Percentiles rank a stretch among this genome's conserved stretches.
phyloP scores from a whole-genome alignment of 2,329 filamentous ascomycete species.

The Exophiala aquamarina region DNA sequence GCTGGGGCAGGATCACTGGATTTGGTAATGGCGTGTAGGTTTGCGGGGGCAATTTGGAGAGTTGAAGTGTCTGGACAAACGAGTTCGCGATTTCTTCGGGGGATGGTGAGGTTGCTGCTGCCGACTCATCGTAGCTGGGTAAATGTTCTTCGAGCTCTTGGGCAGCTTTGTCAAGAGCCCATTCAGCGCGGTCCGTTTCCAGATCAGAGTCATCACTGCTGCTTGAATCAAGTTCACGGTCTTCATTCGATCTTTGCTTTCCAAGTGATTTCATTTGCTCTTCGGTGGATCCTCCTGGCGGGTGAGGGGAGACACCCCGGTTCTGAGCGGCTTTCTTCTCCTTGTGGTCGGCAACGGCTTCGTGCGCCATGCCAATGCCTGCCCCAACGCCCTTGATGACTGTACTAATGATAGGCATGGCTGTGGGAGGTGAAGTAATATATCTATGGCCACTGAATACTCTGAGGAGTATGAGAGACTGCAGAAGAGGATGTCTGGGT shows the following conservation, averaged over 20 bases:
- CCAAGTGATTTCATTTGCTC: too few species aligned
- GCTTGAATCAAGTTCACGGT: slow-evolving; percentile 13
- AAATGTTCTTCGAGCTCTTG: slow-evolving; percentile 15
- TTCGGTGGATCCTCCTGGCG: not conserved
- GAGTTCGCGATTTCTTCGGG: slow-evolving; percentile 14
- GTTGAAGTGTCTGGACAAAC: slow-evolving; percentile 14
- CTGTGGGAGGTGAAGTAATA: not conserved
- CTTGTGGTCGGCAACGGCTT: slow-evolving; percentile 23
- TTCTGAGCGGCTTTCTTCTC: slow-evolving; percentile 19
- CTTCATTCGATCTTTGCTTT: too few species aligned
- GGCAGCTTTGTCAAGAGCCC: slow-evolving; percentile 23
- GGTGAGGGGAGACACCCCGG: slow-evolving; percentile 10
- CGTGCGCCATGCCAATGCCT: slow-evolving; percentile 20
- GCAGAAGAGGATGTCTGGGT: not conserved
- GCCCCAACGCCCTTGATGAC: slow-evolving; percentile 22
- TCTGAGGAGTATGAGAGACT: not conserved
- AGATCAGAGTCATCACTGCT: slow-evolving; percentile 17
- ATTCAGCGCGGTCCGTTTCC: slow-evolving; percentile 18
- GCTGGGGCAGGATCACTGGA: slow-evolving; percentile 54
- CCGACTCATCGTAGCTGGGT: slow-evolving; percentile 15
- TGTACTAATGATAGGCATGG: slow-evolving; percentile 16
- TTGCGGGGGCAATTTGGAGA: slow-evolving; percentile 1
- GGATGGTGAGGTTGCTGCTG: slow-evolving; percentile 4
- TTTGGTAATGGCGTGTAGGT: slow-evolving; percentile 29
- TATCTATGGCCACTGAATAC: too few species aligned